Evolutionary conservation across 106 monocot species (phyloP), one percentile per base, ranked within the genome.

Genomic region (Acorus gramineus): DNA sequence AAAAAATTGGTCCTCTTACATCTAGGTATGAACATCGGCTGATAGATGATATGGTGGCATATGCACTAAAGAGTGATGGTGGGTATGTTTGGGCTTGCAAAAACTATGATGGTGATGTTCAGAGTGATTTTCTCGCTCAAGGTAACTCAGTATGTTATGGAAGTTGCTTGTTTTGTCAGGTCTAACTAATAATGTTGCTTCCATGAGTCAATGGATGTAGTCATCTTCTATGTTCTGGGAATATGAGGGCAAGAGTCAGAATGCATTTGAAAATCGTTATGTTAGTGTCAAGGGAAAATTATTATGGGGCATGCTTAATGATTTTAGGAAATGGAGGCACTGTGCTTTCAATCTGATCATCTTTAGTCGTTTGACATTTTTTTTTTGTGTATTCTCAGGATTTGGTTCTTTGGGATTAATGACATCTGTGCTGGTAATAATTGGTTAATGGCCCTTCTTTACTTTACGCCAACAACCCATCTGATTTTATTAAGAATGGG

Each of bases 11-110:
- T 57, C 57, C 9, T 50, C 11, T 63, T 3, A 63, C 45, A 43
- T 46, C n/a, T 63, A 89, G 89, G 89, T 89, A 89, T 70, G 89
- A 89, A 66, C 89, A 89, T 69, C 79, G 89, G 12, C 67, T 89
- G 66, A 89, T 89, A 50, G 89, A 89, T 85, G 89, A 89, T 62
- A 89, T 89, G 89, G 89, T 89, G 57, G 85, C 89, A 12, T 89
- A 82, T 89, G 89, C 79, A 51, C 42, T 89, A 13, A 89, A 89
- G 73, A 89, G 89, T 50, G 85, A 82, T 4, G 89, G 89, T 65
- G 89, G 85, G 9, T 89, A 89, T 72, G 89, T 89, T 3, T 89
- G 89, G 85, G 82, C 89, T 55, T 89, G 89, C 61, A 86, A 86
- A 66, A 90, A 90, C 60, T 90, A 90, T 70, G 89, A 89, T 67